Base-by-base conservation (phyloP, 352 stramenopile genomes). In the Phytophthora europaea region DNA sequence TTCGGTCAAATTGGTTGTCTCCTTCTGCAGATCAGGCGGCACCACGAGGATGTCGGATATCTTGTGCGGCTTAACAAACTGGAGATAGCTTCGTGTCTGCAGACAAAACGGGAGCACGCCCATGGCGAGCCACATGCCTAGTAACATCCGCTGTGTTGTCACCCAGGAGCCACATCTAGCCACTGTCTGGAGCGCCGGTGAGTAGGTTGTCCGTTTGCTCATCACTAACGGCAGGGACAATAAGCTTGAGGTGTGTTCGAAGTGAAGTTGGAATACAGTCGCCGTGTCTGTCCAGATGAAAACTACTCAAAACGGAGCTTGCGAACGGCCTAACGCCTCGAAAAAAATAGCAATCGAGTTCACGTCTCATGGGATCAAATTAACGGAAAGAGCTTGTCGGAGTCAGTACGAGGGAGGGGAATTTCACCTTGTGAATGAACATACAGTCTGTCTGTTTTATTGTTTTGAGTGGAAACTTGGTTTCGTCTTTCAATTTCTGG, bases 21-120 rank as follows among this genome's bases (percentile, higher is more conserved):
- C 15, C 9, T 54, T 64, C 7, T 23, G 52, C 6, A 36, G 23
- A 43, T 69, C 31, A 31, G 20, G 12, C 0, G 67, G 45, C 4
- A 64, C 40, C 13, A 66, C 52, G 20, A 78, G 51, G 9, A 40
- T 48, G 8, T 57, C 54, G 7, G 62, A 48, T 3, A 79, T 76
- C 8, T 67, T 67, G 58, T 73, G 56, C 3, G 72, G 72, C 31
- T 31, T 63, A 22, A 63, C 58, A 23, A 79, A 72, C 23, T 76
- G 60, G 10, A 58, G 20, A n/a, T 73, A 76, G 51, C 72, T 76
- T 16, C 72, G 45, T 18, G 65, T 16, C 43, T 79, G 72, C 5
- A 79, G 62, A 18, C 40, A 23, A 31, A 74, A 62, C 9, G 67
- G 67, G 2, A 55, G 7, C 16, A 76, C 61, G 15, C 55, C 72